phyloP scores from a whole-genome alignment of 768 basidiomycete species.

The Lactarius hengduanensis region DNA sequence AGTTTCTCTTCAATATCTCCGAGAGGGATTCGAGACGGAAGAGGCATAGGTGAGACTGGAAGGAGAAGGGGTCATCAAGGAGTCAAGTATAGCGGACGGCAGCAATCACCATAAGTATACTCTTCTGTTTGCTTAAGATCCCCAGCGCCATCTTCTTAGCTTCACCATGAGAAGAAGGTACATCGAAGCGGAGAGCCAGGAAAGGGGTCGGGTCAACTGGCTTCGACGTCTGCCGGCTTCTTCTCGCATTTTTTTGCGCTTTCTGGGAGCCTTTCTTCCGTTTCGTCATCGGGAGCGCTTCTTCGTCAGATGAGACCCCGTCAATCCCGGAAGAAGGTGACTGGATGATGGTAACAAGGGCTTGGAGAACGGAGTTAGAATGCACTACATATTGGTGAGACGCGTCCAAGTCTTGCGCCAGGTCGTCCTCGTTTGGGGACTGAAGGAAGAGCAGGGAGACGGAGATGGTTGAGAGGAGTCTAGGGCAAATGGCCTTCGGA shows the following conservation, averaged over 20 bases:
- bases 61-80: background rate
- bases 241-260: slow-evolving; percentile 32
- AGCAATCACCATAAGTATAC: slow-evolving; percentile 32
- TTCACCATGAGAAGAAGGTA: slow-evolving; percentile 33
- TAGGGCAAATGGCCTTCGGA: slow-evolving; percentile 1
- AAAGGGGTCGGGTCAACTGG: slow-evolving; percentile 36
- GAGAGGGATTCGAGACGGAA: slow-evolving; percentile 16
- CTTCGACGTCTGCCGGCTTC: slow-evolving; percentile 16
- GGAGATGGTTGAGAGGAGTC: slow-evolving; percentile 17
- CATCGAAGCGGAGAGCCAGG: slow-evolving; percentile 30
- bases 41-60: slow-evolving; percentile 11
- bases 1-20: slow-evolving; percentile 11
- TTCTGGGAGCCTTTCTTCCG: slow-evolving; percentile 34
- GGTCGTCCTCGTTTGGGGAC: slow-evolving; percentile 2
- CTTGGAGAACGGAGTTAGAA: slow-evolving; percentile 9
- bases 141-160: slow-evolving; percentile 25
- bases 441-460: slow-evolving; percentile 15
- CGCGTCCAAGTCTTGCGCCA: slow-evolving; percentile 7
- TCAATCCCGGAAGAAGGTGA: background rate
- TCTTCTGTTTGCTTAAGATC: slow-evolving; percentile 33
- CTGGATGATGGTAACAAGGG: slow-evolving; percentile 3
- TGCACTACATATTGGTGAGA: slow-evolving; percentile 15
- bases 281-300: background rate
- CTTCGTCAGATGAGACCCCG: slow-evolving; percentile 1
- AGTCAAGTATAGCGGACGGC: background rate